Evolutionary conservation across 23 red algal genomes (phyloP), one percentile per base, ranked within the genome.

Genomic region (Cyanidioschyzon merolae): DNA sequence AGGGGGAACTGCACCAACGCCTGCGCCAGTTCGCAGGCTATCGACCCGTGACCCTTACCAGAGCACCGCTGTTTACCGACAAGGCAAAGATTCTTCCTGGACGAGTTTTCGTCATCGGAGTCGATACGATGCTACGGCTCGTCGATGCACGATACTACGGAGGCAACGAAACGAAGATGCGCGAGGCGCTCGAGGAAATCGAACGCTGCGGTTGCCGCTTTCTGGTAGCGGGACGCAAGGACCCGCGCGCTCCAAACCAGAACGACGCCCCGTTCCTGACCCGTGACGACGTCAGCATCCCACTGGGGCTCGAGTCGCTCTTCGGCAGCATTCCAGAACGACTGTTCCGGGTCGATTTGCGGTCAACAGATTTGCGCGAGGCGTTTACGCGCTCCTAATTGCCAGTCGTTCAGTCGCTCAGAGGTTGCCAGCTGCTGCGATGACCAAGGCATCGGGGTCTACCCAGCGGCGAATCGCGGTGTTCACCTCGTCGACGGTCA

Each of bases 101-200:
- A 39, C 57, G 68, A n/a, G 63, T 74, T 31, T 95, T 89, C 39
- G 86, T 95, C 26, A 82, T 95, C 39, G 91, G 91, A n/a, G 29
- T 76, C 30, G 91, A 95, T 58, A 89, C 86, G 1, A 83, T 84
- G 0, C 17, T 83, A 67, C 85, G 91, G 17, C 58, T 95, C 26
- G 51, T 89, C n/a, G 39, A 82, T 39, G 45, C 83, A 0, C 80
- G 79, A 41, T 95, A 95, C 80, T 95, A 95, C 74, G 79, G 75
- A 34, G 59, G 37, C 50, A 21, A 82, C 17, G 76, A 80, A 21
- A 63, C 39, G 38, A 68, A 76, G 29, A 75, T 95, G 82, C 74
- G 84, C 21, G 71, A 39, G 39, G 74, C 83, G 35, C 79, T 92
- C 37, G 41, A 75, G 0, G 41, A 68, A 24, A 39, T 92, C 37